Base-by-base conservation (phyloP, 495 filamentous ascomycete species). In the Lophiotrema nucula region DNA sequence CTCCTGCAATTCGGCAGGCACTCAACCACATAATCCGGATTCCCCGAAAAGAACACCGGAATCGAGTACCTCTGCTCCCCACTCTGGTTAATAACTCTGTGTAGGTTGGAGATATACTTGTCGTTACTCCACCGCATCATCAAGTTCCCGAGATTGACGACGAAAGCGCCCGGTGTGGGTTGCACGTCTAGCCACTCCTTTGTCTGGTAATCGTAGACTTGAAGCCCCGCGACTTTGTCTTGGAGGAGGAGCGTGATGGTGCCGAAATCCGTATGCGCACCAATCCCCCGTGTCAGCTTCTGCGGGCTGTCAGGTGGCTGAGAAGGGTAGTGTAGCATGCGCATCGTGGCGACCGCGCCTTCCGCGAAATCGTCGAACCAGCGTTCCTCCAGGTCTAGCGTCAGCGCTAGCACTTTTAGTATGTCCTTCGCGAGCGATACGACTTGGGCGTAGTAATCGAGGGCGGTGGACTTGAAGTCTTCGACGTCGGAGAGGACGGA, bases 221-320 rank as follows among this genome's bases (percentile, higher is more conserved):
- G 64, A 10, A 74, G 58, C 4, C 73, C 72, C 0, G 64, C 28
- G 33, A 65, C 41, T 21, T 53, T 39, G 33, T 74, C 72, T 50
- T 74, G 71, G 11, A 76, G 53, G 4, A 76, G 65, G 24, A 74
- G 47, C 8, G 73, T 76, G 27, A 76, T 69, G 27, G 70, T 65
- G 1, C 71, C 68, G 27, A 74, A 76, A 39, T 76, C 71, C 16
- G 71, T 73, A 45, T 76, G 73, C 21, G 69, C 71, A 35, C 70
- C 64, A 18, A 54, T 64, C 6, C 73, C 73, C 2, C 68, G 48
- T 28, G 46, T 58, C 35, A 58, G 19, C 46, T 58, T 58, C 44
- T 72, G 67, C 2, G 41, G 44, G 28, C 48, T 55, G 44, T 62
- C 66, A 16, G 25, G 23, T 19, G 42, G 39, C 26, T 58, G 50